Conservation (phyloP, 208 protist species). For the Trypanosoma grayi region DNA sequence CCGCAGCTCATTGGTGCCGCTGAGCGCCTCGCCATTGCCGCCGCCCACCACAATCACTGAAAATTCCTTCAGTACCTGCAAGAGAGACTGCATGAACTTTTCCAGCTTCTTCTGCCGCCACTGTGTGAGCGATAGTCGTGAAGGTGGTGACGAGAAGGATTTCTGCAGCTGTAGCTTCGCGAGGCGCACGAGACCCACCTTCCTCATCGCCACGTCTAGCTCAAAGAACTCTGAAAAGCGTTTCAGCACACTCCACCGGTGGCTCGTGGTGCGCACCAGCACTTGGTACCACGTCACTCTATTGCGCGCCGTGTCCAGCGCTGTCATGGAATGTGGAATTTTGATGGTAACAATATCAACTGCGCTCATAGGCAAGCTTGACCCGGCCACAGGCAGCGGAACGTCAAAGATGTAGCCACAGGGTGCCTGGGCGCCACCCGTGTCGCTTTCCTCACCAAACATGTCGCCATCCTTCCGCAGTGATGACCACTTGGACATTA, state of each 20-base stretch:
- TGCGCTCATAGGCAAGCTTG: slow-evolving; percentile 4
- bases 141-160: slow-evolving; percentile 3
- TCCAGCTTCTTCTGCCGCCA: slow-evolving; percentile 2
- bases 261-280: slow-evolving; percentile 5
- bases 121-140: background rate
- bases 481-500: slow-evolving; percentile 18
- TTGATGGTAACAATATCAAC: slow-evolving; percentile 15
- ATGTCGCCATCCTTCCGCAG: background rate
- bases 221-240: slow-evolving; percentile 28
- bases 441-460: slow-evolving; percentile 1
- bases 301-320: slow-evolving; percentile 9
- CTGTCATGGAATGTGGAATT: background rate
- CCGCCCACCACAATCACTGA: background rate
- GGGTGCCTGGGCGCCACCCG: background rate
- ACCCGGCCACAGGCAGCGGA: slow-evolving; percentile 4
- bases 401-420: slow-evolving; percentile 16
- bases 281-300: slow-evolving; percentile 26
- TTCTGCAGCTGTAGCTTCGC: slow-evolving; percentile 3
- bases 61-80: slow-evolving; percentile 18
- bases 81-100: slow-evolving; percentile 7
- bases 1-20: background rate
- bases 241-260: slow-evolving; percentile 25
- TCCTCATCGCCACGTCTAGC: slow-evolving; percentile 4
- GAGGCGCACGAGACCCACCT: slow-evolving; percentile 3
- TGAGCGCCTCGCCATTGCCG: background rate